Conservation (phyloP, 257 asterid genomes). For the Solanum sitiens region DNA sequence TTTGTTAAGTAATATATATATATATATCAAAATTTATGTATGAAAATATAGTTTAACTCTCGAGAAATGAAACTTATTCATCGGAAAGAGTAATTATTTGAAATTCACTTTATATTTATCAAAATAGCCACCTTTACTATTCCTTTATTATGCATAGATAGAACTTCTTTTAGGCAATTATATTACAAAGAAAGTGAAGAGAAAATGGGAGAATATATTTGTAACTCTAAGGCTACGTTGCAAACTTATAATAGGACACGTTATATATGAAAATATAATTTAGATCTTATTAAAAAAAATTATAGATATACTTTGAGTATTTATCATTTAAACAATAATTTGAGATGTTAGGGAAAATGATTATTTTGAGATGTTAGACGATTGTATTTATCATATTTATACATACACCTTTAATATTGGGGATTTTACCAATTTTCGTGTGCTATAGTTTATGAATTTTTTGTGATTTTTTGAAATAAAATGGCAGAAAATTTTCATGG, state of each 20-base stretch:
- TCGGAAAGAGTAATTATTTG: not conserved
- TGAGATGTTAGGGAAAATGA: not conserved
- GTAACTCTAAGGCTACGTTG: not conserved
- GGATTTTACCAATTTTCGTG: no score
- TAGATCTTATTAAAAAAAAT: no score
- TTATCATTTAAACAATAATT: no score
- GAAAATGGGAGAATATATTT: not conserved
- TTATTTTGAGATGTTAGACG: not conserved
- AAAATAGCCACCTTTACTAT: not conserved
- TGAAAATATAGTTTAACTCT: not conserved
- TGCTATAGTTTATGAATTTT: no score
- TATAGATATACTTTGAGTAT: not conserved
- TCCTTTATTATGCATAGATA: not conserved
- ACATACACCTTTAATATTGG: no score
- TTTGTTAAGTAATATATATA: no score
- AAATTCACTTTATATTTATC: not conserved
- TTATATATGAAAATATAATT: not conserved
- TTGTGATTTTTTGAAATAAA: no score
- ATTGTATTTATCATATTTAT: not conserved
- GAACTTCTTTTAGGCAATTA: conserved; percentile 1
- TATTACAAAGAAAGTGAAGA: not conserved
- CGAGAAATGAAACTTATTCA: not conserved
- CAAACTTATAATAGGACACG: not conserved
- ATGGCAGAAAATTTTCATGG: no score
- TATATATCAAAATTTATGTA: no score